These are phyloP conservation scores for Saitozyma sp. DNA, from an alignment of 768 basidiomycete species.

Conservation along the genomic window DNA sequence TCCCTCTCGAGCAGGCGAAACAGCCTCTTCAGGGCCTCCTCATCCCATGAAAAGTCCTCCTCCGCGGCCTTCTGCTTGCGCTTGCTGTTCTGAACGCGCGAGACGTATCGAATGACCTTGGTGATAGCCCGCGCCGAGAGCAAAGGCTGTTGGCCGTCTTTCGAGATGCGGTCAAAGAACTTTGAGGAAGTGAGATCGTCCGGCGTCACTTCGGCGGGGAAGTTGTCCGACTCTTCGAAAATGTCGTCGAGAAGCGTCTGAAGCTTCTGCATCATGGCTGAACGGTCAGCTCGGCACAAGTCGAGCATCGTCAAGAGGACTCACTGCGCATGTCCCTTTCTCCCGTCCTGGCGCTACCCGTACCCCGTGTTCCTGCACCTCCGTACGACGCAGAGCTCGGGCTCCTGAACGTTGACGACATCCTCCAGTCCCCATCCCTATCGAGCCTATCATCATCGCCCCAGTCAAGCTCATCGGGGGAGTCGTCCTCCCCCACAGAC, in stretches of 20 bases:
- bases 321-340: constrained; percentile 42
- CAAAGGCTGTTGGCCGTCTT: constrained; percentile 58
- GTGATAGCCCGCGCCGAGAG: constrained; percentile 56
- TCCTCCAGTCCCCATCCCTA: constrained; percentile 41
- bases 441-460: constrained; percentile 17
- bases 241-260: constrained; percentile 75
- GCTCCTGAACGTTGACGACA: constrained; percentile 16
- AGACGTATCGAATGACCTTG: constrained; percentile 50
- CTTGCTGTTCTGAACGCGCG: constrained; percentile 60
- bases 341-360: constrained; percentile 39
- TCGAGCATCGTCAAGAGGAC: constrained; percentile 11
- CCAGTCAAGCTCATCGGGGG: constrained; percentile 36
- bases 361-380: not conserved
- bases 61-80: constrained; percentile 58
- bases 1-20: constrained; percentile 77
- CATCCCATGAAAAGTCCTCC: constrained; percentile 67
- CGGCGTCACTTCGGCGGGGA: constrained; percentile 62
- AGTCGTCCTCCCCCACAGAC: constrained; percentile 17
- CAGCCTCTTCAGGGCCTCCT: constrained; percentile 62
- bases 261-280: constrained; percentile 64
- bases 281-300: constrained; percentile 11
- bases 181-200: constrained; percentile 57
- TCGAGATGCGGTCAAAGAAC: constrained; percentile 28
- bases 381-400: constrained; percentile 10
- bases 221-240: constrained; percentile 74